Conservation (phyloP, 2,329 filamentous ascomycete genomes). For the Fusarium protoensiforme region DNA sequence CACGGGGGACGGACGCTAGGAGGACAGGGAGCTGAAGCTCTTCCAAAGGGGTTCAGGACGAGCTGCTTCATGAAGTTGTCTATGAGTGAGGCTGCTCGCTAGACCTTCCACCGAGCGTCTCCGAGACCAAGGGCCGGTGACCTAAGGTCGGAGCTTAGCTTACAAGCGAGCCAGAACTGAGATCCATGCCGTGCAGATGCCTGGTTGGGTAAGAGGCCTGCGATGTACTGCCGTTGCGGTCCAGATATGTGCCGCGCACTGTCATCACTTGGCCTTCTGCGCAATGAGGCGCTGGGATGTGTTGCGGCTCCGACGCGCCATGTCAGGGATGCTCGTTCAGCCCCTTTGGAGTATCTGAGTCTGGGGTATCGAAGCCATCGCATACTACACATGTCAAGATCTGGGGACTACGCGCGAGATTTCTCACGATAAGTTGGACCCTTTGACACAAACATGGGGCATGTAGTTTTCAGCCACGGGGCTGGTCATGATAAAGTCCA, state of each 20-base stretch:
- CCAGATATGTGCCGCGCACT: neutral
- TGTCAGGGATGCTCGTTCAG: slow-evolving; percentile 12
- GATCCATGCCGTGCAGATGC: neutral
- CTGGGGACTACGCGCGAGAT: slow-evolving; percentile 16
- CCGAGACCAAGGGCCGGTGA: slow-evolving; percentile 7
- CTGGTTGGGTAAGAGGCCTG: neutral
- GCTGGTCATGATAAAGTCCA: neutral
- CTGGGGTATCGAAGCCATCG: slow-evolving; percentile 14
- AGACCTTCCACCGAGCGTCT: neutral
- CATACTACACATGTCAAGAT: slow-evolving; percentile 25
- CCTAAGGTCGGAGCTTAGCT: slow-evolving; percentile 11
- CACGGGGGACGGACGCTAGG: slow-evolving; percentile 27
- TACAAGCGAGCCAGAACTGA: slow-evolving; percentile 7
- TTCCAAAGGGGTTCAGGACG: slow-evolving; percentile 1
- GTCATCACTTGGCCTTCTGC: slow-evolving; percentile 4
- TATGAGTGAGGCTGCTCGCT: neutral
- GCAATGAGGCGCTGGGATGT: neutral
- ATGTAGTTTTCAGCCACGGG: neutral
- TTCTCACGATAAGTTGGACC: neutral
- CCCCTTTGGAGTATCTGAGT: slow-evolving; percentile 12
- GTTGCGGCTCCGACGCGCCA: slow-evolving; percentile 33
- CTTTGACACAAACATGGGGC: neutral
- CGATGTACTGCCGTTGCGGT: neutral
- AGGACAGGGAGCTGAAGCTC: neutral
- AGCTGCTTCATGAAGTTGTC: neutral